Evolutionary conservation across 2,329 filamentous ascomycete species (phyloP).

Genomic region (Epichloe brachyelytri): DNA sequence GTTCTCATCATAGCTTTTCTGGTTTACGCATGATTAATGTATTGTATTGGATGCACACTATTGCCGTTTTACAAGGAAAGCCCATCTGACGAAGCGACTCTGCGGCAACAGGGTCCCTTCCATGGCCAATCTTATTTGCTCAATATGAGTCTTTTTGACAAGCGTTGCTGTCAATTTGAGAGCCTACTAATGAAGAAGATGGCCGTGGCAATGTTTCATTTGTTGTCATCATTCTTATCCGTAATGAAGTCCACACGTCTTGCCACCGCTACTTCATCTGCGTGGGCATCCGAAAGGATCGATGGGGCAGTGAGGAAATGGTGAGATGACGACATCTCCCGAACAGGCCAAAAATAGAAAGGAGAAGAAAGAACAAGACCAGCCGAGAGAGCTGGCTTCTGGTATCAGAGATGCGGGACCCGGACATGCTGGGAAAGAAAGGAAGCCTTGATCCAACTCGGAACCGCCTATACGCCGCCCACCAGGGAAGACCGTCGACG

Average conservation of each 20-base stretch:
- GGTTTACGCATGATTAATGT: not conserved
- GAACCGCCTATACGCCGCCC: no score
- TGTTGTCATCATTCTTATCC: not conserved
- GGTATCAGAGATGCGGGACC: not conserved
- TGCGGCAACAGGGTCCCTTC: not conserved
- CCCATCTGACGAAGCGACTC: not conserved
- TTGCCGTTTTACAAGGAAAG: not conserved
- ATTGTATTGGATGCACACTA: not conserved
- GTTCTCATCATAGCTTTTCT: constrained; percentile 14
- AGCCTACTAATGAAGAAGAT: not conserved
- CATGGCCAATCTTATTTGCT: not conserved
- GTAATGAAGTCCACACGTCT: not conserved
- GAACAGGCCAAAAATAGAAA: not conserved
- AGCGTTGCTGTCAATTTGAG: not conserved
- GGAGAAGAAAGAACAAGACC: not conserved
- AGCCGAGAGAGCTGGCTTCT: not conserved
- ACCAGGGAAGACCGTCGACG: not conserved
- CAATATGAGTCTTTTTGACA: not conserved
- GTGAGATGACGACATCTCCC: not conserved
- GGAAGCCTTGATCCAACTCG: no score
- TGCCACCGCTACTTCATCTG: not conserved
- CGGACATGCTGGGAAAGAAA: no score
- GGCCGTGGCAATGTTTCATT: constrained; percentile 1
- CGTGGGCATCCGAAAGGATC: not conserved
- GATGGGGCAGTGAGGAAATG: not conserved